Base-by-base conservation (phyloP, 805 yeast species). In the Cephaloascus fragrans region DNA sequence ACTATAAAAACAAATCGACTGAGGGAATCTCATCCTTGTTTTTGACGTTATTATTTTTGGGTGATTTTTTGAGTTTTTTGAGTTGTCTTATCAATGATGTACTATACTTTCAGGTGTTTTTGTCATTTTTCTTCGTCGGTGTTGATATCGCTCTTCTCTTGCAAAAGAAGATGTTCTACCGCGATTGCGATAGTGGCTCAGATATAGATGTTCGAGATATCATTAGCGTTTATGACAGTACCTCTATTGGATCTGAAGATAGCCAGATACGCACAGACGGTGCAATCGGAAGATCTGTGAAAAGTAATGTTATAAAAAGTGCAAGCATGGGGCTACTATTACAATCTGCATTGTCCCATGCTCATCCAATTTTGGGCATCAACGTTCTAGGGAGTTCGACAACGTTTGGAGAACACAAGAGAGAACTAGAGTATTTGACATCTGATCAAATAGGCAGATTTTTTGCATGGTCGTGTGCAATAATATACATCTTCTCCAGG, bases 391-490 rank as follows among this genome's bases (percentile, higher is more conserved):
- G 9, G 29, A 9, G 9, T 9, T 14, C 9, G 14, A 9, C 14
- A 9, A 26, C 9, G 14, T 26, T 14, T 9, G 14, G 29, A 26
- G 29, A 26, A 9, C 29, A 26, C 29, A 9, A 14, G 29, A 14
- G 29, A 26, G 29, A 14, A 26, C 29, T n/a, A n/a, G n/a, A n/a
- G n/a, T n/a, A n/a, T n/a, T n/a, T n/a, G n/a, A n/a, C n/a, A n/a
- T n/a, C n/a, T n/a, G n/a, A n/a, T n/a, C n/a, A n/a, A n/a, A n/a
- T 71, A 17, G 83, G 87, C 0, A 46, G 53, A 3, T 26, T 61
- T 0, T 55, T 83, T 33, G 88, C 97, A 0, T 89, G 96, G 94
- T 48, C 70, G 2, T 86, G 95, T 45, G 84, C 95, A 0, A 48
- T 59, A 4, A 76, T 85, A 39, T 89, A 90, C 53, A 71, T 87